A percentile compares a stretch with the other conserved stretches of the same genome.
Evolutionary conservation across 2,329 filamentous ascomycete genomes (phyloP).

Genomic region (Aureobasidium sp.): DNA sequence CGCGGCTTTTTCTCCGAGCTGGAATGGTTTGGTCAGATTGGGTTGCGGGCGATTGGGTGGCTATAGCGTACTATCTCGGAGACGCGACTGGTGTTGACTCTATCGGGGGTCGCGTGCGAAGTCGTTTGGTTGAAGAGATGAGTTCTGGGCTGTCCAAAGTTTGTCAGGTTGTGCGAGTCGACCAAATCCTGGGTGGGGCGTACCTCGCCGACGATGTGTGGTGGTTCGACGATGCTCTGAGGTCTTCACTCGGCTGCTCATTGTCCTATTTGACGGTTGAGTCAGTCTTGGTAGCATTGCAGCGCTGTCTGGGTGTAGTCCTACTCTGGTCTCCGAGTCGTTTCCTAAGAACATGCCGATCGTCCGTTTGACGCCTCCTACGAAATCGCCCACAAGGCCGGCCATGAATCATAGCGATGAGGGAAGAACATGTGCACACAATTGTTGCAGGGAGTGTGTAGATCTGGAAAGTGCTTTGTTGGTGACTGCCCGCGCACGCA

Average conservation of each 20-base stretch:
- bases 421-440: neutral
- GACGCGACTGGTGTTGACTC: neutral
- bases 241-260: neutral
- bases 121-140: neutral
- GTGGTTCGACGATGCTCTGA: neutral
- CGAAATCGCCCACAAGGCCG: neutral
- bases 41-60: neutral
- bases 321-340: slow-evolving; percentile 5
- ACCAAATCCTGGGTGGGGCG: neutral
- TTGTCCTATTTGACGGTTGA: neutral
- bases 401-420: neutral
- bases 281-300: neutral
- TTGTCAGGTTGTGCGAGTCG: slow-evolving; percentile 7
- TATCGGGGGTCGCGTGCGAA: neutral
- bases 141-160: neutral
- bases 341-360: neutral
- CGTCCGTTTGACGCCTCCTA: neutral
- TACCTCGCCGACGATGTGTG: slow-evolving; percentile 1
- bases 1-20: neutral
- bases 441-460: neutral
- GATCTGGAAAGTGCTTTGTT: neutral
- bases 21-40: neutral
- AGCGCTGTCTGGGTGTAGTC: neutral
- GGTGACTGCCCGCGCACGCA: slow-evolving; percentile 13
- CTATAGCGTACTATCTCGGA: neutral